A percentile compares a stretch with the other conserved stretches of the same genome.
These are phyloP conservation scores for Lachancea quebecensis DNA, from an alignment of 805 yeast species.

Conservation along the genomic window DNA sequence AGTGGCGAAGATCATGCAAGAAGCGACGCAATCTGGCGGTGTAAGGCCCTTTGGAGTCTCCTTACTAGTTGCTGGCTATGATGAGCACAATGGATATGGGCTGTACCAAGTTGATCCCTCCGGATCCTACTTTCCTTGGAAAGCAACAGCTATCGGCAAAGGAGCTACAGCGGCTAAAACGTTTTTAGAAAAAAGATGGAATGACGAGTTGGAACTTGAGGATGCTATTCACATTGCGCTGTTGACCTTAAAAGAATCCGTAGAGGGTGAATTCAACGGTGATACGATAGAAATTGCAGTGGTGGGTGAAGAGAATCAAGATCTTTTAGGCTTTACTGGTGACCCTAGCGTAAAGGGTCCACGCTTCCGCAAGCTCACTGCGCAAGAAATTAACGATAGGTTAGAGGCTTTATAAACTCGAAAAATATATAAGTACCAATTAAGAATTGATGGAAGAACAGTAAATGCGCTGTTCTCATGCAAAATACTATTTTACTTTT, in stretches of 20 bases:
- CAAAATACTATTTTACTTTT: background rate
- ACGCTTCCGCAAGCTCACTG: conserved; percentile 71
- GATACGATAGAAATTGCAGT: conserved; percentile 90
- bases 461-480: background rate
- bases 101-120: conserved; percentile 97
- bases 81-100: conserved; percentile 65
- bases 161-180: conserved; percentile 96
- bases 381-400: conserved; percentile 94
- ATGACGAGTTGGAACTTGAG: conserved; percentile 91
- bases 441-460: background rate
- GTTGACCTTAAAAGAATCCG: conserved; percentile 88
- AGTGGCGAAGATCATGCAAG: conserved; percentile 94
- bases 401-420: conserved; percentile 70
- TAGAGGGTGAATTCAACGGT: conserved; percentile 97
- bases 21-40: conserved; percentile 98
- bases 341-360: conserved; percentile 77
- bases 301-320: conserved; percentile 76
- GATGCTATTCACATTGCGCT: conserved; percentile 97
- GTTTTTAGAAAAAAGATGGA: conserved; percentile 96
- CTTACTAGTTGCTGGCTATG: conserved; percentile 87
- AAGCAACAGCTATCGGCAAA: conserved; percentile 97
- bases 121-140: conserved; percentile 98
- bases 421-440: background rate
- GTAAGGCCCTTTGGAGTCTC: conserved; percentile 99
- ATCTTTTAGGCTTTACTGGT: conserved; percentile 79